These are phyloP conservation scores for Eucalyptus rudis DNA, from an alignment of 345 rosid species.

Conservation along the genomic window DNA sequence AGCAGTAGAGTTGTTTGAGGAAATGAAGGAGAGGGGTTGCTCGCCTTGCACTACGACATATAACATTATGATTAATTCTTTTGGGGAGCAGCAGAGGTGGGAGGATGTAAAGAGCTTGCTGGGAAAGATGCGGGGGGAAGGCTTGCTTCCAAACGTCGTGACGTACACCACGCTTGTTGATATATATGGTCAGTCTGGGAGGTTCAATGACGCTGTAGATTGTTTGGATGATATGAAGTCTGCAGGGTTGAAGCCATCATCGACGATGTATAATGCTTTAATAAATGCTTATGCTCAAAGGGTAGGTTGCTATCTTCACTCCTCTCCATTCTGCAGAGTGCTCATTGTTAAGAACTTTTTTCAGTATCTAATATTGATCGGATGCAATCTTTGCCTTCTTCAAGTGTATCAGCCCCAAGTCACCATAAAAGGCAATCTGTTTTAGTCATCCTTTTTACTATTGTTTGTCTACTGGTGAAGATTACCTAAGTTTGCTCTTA, in stretches of 20 bases:
- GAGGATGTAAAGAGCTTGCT: conserved; percentile 61
- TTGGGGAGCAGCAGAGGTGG: conserved; percentile 80
- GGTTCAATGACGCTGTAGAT: conserved; percentile 74
- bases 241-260: conserved; percentile 61
- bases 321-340: not conserved
- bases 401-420: not conserved
- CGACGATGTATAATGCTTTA: conserved; percentile 90
- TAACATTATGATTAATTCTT: conserved; percentile 83
- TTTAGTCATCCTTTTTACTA: not conserved
- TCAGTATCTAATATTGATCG: not conserved
- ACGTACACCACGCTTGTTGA: conserved; percentile 88
- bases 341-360: not conserved
- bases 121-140: conserved; percentile 54
- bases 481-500: not conserved
- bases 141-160: conserved; percentile 54
- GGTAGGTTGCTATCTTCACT: conserved; percentile 27
- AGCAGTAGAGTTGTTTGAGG: conserved; percentile 72
- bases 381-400: not conserved
- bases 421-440: not conserved
- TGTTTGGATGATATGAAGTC: conserved; percentile 88
- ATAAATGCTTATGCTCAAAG: conserved; percentile 95
- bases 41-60: conserved; percentile 74
- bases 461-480: not conserved
- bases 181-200: conserved; percentile 82
- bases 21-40: conserved; percentile 64